Conservation (phyloP, 2,329 filamentous ascomycete genomes). For the Nemania serpens region DNA sequence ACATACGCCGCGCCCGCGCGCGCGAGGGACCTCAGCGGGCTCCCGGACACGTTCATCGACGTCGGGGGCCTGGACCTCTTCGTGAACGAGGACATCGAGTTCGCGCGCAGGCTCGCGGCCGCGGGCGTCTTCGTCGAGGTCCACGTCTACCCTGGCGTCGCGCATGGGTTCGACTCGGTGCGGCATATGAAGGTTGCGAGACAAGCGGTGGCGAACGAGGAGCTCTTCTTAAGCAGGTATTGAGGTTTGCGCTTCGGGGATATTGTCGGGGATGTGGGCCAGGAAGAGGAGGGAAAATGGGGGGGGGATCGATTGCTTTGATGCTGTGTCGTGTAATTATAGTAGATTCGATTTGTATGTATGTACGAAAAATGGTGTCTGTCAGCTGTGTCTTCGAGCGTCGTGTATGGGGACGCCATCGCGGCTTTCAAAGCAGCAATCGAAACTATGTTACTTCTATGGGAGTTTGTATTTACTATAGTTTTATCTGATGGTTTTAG, state of each 20-base stretch:
- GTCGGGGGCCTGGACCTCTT: constrained; percentile 38
- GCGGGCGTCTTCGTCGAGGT: constrained; percentile 36
- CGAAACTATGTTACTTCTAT: too few relatives aligned
- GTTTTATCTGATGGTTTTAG: too few relatives aligned
- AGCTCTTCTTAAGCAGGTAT: constrained; percentile 18
- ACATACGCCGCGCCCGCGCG: constrained; percentile 28
- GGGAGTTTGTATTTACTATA: too few relatives aligned
- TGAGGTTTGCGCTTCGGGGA: neutral
- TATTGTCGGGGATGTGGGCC: neutral
- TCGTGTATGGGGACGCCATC: too few relatives aligned
- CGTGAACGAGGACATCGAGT: constrained; percentile 33
- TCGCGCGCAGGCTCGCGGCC: constrained; percentile 30
- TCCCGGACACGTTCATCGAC: constrained; percentile 38
- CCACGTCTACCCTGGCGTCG: constrained; percentile 37
- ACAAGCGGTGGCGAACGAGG: constrained; percentile 6
- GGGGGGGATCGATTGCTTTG: neutral
- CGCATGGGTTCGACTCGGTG: constrained; percentile 24
- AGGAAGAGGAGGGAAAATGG: neutral
- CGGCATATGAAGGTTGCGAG: constrained; percentile 1
- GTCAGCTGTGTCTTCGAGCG: too few relatives aligned
- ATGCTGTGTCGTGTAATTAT: neutral
- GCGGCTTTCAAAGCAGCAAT: too few relatives aligned
- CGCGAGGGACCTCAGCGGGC: constrained; percentile 32
- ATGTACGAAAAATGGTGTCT: too few relatives aligned
- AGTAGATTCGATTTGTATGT: too few relatives aligned